Evolutionary conservation across 1,284 basidiomycete genomes (phyloP), one percentile per base, ranked within the genome.

Genomic region (Pisolithus thermaeus): DNA sequence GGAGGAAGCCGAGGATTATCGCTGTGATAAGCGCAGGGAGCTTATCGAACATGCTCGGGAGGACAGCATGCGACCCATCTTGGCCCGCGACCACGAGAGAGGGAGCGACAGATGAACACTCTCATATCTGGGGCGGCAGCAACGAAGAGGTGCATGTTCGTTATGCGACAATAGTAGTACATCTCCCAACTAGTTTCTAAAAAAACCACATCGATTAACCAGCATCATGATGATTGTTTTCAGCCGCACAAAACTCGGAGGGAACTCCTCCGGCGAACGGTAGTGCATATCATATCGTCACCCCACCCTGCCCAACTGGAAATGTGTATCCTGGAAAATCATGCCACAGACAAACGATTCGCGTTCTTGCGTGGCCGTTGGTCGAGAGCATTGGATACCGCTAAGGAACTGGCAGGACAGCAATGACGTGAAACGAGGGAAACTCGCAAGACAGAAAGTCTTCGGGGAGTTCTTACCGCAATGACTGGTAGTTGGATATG

Each of bases 311-410:
- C 82, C 0, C 80, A 90, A 55, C 74, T 94, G 16, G 90, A 92
- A 67, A 84, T 91, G 77, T 80, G 90, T 18, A 93, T 95, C 54
- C 71, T 94, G 4, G 84, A 91, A 5, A 91, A 94, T 59, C 81
- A 94, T 59, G 84, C 88, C 0, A 71, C 64, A 56, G 91, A 83
- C 63, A 73, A 61, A 59, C 74, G 77, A 28, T 93, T 95, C 61
- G 80, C 84, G 0, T 95, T 94, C 64, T 67, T 95, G 36, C 77
- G 82, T 18, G 90, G 90, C 1, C 72, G 86, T 28, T 92, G 85
- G 82, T 73, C 74, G 45, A 67, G 70, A 2, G 72, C 76, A 3
- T 93, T 91, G 91, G 66, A 64, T 36, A 58, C 67, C 2, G 66
- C 72, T 25, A 80, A 80, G 58, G 73, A 67, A 3, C 73, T 73